Evolutionary conservation across 768 basidiomycete species (phyloP).

Genomic region (Tulasnella sp.): DNA sequence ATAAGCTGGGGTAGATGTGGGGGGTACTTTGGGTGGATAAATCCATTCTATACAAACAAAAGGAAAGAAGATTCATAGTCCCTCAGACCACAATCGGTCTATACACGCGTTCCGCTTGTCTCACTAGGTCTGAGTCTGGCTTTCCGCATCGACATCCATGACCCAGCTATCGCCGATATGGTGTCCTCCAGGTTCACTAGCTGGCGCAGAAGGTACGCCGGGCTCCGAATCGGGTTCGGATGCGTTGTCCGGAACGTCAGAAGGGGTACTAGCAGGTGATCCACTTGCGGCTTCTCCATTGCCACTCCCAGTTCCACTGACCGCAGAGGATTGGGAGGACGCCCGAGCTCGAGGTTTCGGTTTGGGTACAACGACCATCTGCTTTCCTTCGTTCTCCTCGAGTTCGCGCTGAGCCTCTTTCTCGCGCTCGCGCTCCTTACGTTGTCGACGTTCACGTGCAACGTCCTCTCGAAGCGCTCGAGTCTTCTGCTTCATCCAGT

Average conservation of each 20-base stretch:
- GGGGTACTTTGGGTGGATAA: background rate
- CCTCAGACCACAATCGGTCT: background rate
- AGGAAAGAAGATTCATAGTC: background rate
- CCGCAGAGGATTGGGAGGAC: background rate
- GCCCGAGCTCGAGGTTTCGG: background rate
- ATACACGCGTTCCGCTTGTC: background rate
- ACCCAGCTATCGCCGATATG: conserved; percentile 6
- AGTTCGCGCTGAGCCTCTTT: background rate
- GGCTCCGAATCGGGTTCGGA: background rate
- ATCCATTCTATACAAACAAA: background rate
- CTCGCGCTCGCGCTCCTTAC: conserved; percentile 1
- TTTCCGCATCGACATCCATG: conserved; percentile 3
- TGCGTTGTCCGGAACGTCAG: background rate
- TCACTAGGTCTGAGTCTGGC: background rate
- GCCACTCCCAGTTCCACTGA: background rate
- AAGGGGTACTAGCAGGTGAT: background rate
- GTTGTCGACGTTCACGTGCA: background rate
- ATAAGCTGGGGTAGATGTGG: background rate
- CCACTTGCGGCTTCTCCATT: background rate
- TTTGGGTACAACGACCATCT: conserved; percentile 3
- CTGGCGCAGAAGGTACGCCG: background rate
- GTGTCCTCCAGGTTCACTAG: background rate
- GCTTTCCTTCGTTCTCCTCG: conserved; percentile 4
- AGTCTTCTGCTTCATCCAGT: background rate
- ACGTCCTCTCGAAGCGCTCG: background rate